Percentiles rank a stretch among this genome's conserved stretches.
Conservation (phyloP, 352 stramenopile genomes). For the Pythium dissotocum region DNA sequence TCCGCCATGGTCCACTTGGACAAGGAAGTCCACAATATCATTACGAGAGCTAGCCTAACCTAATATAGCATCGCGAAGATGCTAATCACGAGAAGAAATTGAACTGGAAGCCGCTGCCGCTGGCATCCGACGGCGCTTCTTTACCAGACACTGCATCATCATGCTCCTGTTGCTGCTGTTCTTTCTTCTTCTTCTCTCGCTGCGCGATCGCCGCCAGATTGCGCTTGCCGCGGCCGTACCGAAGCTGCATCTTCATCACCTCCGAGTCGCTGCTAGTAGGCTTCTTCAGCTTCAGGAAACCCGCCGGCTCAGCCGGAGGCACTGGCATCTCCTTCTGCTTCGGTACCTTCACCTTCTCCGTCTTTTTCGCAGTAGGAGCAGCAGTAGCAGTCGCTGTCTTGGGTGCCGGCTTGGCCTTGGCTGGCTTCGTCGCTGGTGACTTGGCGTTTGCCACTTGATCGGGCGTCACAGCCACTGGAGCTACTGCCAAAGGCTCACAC, state of each 20-base stretch:
- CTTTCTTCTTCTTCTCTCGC: constrained; percentile 41
- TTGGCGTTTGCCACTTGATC: background rate
- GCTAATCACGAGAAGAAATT: constrained; percentile 29
- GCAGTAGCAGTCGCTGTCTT: background rate
- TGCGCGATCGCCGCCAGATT: constrained; percentile 56
- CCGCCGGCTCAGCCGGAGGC: constrained; percentile 17
- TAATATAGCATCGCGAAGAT: background rate
- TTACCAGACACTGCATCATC: background rate
- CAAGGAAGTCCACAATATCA: background rate
- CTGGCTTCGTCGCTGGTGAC: background rate
- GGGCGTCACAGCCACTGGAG: background rate
- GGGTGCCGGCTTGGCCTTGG: background rate
- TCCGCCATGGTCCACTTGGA: background rate
- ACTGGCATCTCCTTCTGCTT: constrained; percentile 7
- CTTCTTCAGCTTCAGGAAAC: constrained; percentile 63
- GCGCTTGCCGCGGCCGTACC: constrained; percentile 57
- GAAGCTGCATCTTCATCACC: constrained; percentile 70
- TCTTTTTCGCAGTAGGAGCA: background rate
- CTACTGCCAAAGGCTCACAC: background rate
- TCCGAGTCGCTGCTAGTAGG: constrained; percentile 65
- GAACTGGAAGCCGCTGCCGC: constrained; percentile 26
- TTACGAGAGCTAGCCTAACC: constrained; percentile 11
- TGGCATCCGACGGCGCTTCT: background rate
- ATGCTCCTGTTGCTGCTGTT: constrained; percentile 12
- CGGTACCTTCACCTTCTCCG: no score